Base-by-base conservation (phyloP, 2,329 filamentous ascomycete species). In the Penicillium sp. region DNA sequence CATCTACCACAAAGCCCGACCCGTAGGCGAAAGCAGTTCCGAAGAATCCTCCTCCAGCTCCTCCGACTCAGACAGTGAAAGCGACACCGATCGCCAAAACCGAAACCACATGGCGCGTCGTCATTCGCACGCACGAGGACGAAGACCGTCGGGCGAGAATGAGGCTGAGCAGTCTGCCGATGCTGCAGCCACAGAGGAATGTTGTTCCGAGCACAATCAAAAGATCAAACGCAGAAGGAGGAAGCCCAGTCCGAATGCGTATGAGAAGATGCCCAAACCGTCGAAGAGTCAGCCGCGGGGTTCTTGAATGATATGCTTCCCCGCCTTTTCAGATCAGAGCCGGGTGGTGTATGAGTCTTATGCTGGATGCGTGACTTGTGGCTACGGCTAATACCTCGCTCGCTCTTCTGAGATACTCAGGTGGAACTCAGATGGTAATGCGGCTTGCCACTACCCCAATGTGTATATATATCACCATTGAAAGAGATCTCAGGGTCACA, bases 1-100 rank as follows among this genome's bases (percentile, higher is more conserved):
- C 78, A 99, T 99, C 78, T 99, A 97, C 80, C 94, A 97, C 81
- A 91, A 91, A 63, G 89, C 92, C 7, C 91, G 90, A 68, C 86
- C 84, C 12, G 88, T 92, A 4, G 92, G 91, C 75, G 94, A 98
- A 76, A 95, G 91, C 35, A 93, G 89, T 62, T 80, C 79, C n/a
- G 80, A 82, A 68, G 77, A 80, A 47, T 79, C 78, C 15, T 76
- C 77, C 24, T 88, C 87, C 15, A 84, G 83, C 50, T 84, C 82
- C 1, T 82, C 82, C 13, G 79, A 82, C n/a, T 81, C 82, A 5
- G 84, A 81, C 53, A 80, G 78, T 15, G 79, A 80, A 45, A 76
- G 73, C 33, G 76, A 78, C 44, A 58, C 62, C 47, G 72, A 75
- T 59, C 67, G 69, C 28, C 66, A 67, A 7, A 55, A 50, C 15